Evolutionary conservation across 106 monocot genomes (phyloP).

Genomic region (Apostasia shenzhenica): DNA sequence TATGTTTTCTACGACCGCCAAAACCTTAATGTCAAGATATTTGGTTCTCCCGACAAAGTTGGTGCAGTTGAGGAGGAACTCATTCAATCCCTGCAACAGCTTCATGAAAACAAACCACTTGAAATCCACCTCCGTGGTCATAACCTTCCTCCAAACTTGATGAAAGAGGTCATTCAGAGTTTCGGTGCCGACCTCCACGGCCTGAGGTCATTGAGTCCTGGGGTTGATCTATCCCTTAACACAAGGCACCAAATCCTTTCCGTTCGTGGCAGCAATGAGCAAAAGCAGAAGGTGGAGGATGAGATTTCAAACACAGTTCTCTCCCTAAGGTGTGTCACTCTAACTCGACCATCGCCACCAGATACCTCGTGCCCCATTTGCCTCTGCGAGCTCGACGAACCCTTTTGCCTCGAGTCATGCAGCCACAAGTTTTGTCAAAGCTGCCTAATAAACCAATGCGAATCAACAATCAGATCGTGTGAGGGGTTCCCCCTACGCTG

Average conservation of each 20-base stretch:
- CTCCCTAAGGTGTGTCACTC: not conserved
- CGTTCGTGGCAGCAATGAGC: conserved; percentile 51
- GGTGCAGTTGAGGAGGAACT: conserved; percentile 50
- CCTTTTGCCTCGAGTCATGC: conserved; percentile 66
- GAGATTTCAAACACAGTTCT: conserved; percentile 33
- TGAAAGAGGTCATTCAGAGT: conserved; percentile 64
- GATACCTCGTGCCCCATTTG: conserved; percentile 69
- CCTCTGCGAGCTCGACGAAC: conserved; percentile 84
- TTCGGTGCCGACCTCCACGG: conserved; percentile 64
- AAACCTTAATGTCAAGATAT: conserved; percentile 43
- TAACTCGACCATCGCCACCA: conserved; percentile 7
- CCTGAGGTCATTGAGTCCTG: conserved; percentile 44
- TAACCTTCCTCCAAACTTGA: conserved; percentile 53
- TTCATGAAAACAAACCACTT: conserved; percentile 51
- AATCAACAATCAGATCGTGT: conserved; percentile 55
- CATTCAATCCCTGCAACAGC: conserved; percentile 26
- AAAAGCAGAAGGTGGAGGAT: conserved; percentile 55
- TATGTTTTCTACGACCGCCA: conserved; percentile 64
- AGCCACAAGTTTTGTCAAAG: conserved; percentile 61
- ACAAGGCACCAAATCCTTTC: conserved; percentile 47
- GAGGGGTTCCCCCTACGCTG: conserved; percentile 83
- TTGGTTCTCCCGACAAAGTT: conserved; percentile 35
- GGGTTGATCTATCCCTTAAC: conserved; percentile 42
- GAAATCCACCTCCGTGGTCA: conserved; percentile 53
- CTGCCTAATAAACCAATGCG: conserved; percentile 75